Evolutionary conservation across 2,329 filamentous ascomycete species (phyloP).

Genomic region (Trichoderma lentiforme): DNA sequence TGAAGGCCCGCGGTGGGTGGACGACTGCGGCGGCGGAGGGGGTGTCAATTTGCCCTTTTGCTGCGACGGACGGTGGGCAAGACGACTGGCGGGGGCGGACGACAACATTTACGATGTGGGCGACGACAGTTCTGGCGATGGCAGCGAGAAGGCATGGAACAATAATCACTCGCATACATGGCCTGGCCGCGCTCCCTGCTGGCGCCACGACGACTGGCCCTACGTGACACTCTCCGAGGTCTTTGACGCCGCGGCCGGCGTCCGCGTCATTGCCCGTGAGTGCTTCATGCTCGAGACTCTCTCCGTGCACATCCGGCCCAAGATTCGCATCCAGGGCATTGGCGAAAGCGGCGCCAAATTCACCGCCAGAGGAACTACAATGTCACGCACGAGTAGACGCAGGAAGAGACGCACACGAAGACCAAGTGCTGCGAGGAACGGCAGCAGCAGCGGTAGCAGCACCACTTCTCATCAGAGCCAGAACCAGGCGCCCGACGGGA

Average conservation of each 20-base stretch:
- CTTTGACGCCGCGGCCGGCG: slow-evolving; percentile 43
- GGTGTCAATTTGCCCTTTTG: slow-evolving; percentile 40
- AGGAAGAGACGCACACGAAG: neutral
- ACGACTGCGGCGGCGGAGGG: slow-evolving; percentile 44
- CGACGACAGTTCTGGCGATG: neutral
- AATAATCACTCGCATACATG: slow-evolving; percentile 13
- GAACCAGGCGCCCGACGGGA: neutral
- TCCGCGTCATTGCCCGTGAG: slow-evolving; percentile 43
- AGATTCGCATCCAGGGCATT: slow-evolving; percentile 34
- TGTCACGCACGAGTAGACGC: neutral
- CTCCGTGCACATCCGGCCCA: slow-evolving; percentile 42
- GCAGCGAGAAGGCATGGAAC: neutral
- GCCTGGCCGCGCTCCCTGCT: slow-evolving; percentile 40
- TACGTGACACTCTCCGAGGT: slow-evolving; percentile 47
- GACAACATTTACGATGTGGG: neutral
- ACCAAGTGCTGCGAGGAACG: neutral
- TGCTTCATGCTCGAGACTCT: slow-evolving; percentile 48
- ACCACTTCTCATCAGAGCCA: neutral
- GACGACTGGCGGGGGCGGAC: neutral
- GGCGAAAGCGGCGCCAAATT: slow-evolving; percentile 1
- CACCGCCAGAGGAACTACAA: neutral
- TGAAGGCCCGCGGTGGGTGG: slow-evolving; percentile 48
- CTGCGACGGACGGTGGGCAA: slow-evolving; percentile 29
- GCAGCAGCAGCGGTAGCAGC: slow-evolving; percentile 3
- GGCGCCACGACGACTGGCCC: slow-evolving; percentile 53